phyloP scores from a whole-genome alignment of 768 basidiomycete genomes.

The Rossbeevera mucosa region DNA sequence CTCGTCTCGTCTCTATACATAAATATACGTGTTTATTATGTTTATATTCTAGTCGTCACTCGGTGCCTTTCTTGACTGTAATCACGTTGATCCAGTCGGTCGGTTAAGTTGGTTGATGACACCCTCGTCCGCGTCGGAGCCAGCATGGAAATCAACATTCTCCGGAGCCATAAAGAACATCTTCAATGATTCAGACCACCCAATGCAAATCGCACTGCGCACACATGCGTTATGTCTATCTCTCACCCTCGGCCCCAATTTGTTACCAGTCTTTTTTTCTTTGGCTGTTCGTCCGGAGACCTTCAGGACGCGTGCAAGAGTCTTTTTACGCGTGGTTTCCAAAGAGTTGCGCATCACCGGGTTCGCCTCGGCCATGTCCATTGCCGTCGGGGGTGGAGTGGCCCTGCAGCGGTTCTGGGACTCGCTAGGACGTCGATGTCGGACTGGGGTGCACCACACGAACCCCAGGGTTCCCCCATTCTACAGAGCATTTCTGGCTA shows the following conservation, averaged over 20 bases:
- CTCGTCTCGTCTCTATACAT: not conserved
- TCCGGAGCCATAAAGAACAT: not conserved
- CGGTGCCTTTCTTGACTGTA: not conserved
- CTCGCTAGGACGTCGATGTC: conserved; percentile 7
- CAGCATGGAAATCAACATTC: conserved; percentile 1
- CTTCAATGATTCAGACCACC: conserved; percentile 42
- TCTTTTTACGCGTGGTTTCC: conserved; percentile 37
- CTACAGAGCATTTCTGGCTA: conserved; percentile 56
- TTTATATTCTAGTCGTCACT: not conserved
- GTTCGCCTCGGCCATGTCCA: conserved; percentile 65
- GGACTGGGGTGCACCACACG: not conserved
- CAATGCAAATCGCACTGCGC: conserved; percentile 54
- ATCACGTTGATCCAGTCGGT: not conserved
- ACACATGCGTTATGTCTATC: conserved; percentile 65
- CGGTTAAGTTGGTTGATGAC: conserved; percentile 4
- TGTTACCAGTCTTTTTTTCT: conserved; percentile 50
- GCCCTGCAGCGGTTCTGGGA: conserved; percentile 46
- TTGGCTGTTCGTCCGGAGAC: conserved; percentile 22
- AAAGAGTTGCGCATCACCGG: conserved; percentile 58
- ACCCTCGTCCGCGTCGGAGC: not conserved
- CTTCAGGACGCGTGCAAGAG: conserved; percentile 15
- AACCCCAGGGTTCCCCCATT: conserved; percentile 31
- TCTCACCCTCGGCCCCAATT: conserved; percentile 61
- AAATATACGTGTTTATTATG: conserved; percentile 1
- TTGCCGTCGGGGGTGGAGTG: conserved; percentile 60